Base-by-base conservation (phyloP, 441 rosid genomes). In the Arabidopsis hybrid region DNA sequence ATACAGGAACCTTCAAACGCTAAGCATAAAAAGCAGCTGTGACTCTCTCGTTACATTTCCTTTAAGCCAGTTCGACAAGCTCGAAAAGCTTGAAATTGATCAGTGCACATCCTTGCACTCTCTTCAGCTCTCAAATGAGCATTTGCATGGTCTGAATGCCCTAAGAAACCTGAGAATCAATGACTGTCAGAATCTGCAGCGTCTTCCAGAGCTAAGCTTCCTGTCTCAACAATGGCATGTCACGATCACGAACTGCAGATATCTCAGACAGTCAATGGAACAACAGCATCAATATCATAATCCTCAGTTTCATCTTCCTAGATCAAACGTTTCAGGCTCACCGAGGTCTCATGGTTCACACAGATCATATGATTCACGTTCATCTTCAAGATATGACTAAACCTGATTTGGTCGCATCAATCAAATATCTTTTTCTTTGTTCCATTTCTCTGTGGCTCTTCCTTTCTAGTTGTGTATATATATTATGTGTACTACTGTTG, bases 41-140 rank as follows among this genome's bases (percentile, higher is more conserved):
- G 74, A 76, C 39, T 53, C 79, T 55, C 80, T 82, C 32, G n/a
- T 49, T 6, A 63, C 66, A 31, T 72, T 79, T 39, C 85, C 79
- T 18, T 52, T 82, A 45, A 55, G 64, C 65, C 71, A 63, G 57
- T 70, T 79, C 40, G 31, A 50, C 62, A 82, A 73, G 31, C 77
- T 82, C 14, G 50, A 57, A 2, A 5, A 50, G 32, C 80, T 82
- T 38, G 69, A 66, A 17, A 47, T 82, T 45, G 65, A 64, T 18
- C 16, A 57, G 17, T 82, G 82, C 62, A 69, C 14, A 64, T 60
- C 70, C 49, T 62, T 82, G 42, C 61, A 51, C 4, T 65, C 64
- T 45, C 43, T 82, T 49, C 60, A 69, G 52, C 31, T 78, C 13
- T 72, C 67, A 6, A 62, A 62, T 16, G 80, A 72, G 34, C 62